These are phyloP conservation scores for Calonectria honghensis DNA, from an alignment of 2,329 filamentous ascomycete species.

Conservation along the genomic window DNA sequence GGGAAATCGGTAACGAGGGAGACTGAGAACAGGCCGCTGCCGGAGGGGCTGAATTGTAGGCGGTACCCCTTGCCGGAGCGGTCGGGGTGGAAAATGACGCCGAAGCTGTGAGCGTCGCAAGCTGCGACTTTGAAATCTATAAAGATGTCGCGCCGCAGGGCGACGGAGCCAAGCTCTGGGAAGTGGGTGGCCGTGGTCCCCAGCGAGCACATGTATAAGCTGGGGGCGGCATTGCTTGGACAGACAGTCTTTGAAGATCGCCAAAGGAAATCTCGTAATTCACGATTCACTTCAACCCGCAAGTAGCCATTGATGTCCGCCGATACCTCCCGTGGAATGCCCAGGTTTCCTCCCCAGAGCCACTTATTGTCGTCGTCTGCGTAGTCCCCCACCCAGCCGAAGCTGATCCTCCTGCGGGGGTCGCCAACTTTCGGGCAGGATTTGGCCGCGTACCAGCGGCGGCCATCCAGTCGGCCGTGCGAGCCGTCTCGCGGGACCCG, in stretches of 20 bases:
- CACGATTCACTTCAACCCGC: conserved; percentile 51
- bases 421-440: conserved; percentile 58
- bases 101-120: conserved; percentile 56
- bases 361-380: conserved; percentile 59
- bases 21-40: conserved; percentile 53
- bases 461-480: conserved; percentile 59
- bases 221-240: conserved; percentile 50
- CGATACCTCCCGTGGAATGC: conserved; percentile 57
- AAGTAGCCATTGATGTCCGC: conserved; percentile 54
- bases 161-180: conserved; percentile 49
- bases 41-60: conserved; percentile 51
- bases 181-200: conserved; percentile 53
- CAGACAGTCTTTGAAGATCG: conserved; percentile 45
- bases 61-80: conserved; percentile 53
- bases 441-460: conserved; percentile 62
- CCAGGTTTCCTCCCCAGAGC: conserved; percentile 62
- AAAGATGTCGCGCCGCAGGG: conserved; percentile 47
- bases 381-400: conserved; percentile 61
- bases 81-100: conserved; percentile 56
- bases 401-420: conserved; percentile 56
- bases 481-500: conserved; percentile 59
- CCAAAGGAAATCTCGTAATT: conserved; percentile 48
- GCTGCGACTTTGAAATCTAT: conserved; percentile 51
- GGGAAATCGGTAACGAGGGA: conserved; percentile 57
- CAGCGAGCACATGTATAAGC: conserved; percentile 52